Conservation (phyloP, 163 green algal genomes). For the Volvox carteri region DNA sequence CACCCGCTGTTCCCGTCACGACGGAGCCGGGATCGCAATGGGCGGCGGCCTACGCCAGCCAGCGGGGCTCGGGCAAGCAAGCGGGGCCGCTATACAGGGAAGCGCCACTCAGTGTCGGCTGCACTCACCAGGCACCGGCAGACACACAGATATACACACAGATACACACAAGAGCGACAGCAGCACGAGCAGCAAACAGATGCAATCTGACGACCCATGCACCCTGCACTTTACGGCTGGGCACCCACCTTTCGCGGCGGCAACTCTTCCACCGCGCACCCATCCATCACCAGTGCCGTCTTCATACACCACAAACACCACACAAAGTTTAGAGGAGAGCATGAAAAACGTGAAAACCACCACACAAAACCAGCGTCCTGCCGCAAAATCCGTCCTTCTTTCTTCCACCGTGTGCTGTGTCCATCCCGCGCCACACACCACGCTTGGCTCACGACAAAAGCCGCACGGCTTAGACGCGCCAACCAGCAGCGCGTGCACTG, state of each 20-base stretch:
- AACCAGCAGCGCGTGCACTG: neutral
- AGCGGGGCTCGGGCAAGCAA: no score
- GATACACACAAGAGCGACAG: neutral
- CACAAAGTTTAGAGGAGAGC: neutral
- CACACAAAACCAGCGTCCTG: neutral
- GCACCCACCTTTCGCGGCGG: slow-evolving; percentile 3
- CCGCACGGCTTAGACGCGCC: slow-evolving; percentile 17
- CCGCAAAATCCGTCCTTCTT: neutral
- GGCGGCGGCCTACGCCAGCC: no score
- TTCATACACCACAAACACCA: neutral
- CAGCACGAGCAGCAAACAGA: neutral
- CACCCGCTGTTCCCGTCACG: no score
- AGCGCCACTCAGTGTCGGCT: slow-evolving; percentile 3
- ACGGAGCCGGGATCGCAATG: no score
- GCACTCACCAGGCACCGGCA: no score
- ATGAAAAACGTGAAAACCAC: neutral
- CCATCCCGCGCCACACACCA: neutral
- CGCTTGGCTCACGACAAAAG: slow-evolving; percentile 39
- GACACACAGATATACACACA: neutral
- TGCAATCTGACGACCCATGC: neutral
- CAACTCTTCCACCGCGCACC: neutral
- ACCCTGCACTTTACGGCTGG: neutral
- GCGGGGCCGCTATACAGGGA: neutral
- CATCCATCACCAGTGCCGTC: neutral
- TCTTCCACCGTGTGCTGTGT: no score